These are phyloP conservation scores for Ogataea sp. DNA, from an alignment of 805 yeast genomes.

Conservation along the genomic window DNA sequence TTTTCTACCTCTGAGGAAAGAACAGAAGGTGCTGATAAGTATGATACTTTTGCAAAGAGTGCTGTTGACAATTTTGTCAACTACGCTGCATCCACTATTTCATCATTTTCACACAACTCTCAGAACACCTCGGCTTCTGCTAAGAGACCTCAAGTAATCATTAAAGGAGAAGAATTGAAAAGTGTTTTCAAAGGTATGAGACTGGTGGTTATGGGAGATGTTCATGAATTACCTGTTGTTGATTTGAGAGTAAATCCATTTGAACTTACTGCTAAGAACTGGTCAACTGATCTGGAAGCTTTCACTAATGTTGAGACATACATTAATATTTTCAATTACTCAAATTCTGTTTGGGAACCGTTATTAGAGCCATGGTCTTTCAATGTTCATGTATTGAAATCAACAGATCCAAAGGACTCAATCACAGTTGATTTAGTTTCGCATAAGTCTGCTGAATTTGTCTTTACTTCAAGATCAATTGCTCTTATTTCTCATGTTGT, in stretches of 20 bases:
- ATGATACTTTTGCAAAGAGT: slow-evolving; percentile 48
- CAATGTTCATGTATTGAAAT: slow-evolving; percentile 57
- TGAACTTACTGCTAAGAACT: slow-evolving; percentile 58
- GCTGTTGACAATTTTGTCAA: slow-evolving; percentile 51
- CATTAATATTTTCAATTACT: slow-evolving; percentile 76
- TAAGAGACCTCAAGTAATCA: slow-evolving; percentile 29
- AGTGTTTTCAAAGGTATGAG: slow-evolving; percentile 70
- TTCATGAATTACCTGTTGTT: slow-evolving; percentile 81
- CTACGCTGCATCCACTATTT: slow-evolving; percentile 61
- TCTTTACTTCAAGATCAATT: slow-evolving; percentile 74
- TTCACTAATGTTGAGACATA: slow-evolving; percentile 55
- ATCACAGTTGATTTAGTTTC: slow-evolving; percentile 65
- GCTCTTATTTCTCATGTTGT: slow-evolving; percentile 68
- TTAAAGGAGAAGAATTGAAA: slow-evolving; percentile 61
- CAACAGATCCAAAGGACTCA: slow-evolving; percentile 35
- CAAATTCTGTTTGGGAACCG: slow-evolving; percentile 94
- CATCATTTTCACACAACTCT: slow-evolving; percentile 36
- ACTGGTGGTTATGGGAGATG: slow-evolving; percentile 79
- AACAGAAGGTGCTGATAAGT: slow-evolving; percentile 8
- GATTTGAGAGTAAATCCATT: slow-evolving; percentile 73
- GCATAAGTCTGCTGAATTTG: slow-evolving; percentile 66
- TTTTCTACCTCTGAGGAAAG: slow-evolving; percentile 2
- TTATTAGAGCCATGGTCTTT: slow-evolving; percentile 82
- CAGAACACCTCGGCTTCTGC: slow-evolving; percentile 5
- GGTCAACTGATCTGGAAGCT: slow-evolving; percentile 80